Conservation (phyloP, 345 rosid genomes). For the Salix suchowensis region DNA sequence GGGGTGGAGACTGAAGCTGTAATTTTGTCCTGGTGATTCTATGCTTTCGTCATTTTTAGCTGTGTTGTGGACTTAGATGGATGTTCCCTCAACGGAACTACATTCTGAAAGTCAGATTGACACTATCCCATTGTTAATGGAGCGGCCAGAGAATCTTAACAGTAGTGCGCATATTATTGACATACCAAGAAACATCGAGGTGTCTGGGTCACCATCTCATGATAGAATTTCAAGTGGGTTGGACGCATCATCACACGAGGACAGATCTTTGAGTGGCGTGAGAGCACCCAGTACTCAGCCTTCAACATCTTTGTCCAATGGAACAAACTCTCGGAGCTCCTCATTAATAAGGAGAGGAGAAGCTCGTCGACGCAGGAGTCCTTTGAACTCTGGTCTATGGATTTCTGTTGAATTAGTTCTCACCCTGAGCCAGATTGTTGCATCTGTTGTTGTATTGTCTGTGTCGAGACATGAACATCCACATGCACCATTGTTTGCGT, state of each 20-base stretch:
- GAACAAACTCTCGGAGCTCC: constrained; percentile 46
- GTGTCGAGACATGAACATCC: constrained; percentile 77
- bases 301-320: constrained; percentile 43
- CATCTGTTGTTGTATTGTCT: constrained; percentile 70
- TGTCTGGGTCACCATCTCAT: constrained; percentile 42
- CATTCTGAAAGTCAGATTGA: constrained; percentile 39
- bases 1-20: constrained; percentile 6
- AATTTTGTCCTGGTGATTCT: constrained; percentile 28
- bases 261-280: constrained; percentile 40
- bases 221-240: constrained; percentile 53
- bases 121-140: constrained; percentile 64
- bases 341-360: constrained; percentile 51
- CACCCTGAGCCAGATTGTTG: constrained; percentile 83
- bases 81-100: constrained; percentile 56
- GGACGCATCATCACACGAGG: constrained; percentile 49
- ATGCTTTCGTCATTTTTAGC: constrained; percentile 34
- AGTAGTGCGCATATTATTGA: constrained; percentile 60
- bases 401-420: constrained; percentile 75
- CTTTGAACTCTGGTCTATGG: constrained; percentile 89
- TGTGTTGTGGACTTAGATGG: constrained; percentile 63
- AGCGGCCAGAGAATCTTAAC: constrained; percentile 43
- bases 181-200: constrained; percentile 43
- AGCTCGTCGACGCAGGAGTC: constrained; percentile 77
- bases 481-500: constrained; percentile 63
- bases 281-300: constrained; percentile 39